These are phyloP conservation scores for Sclerotinia nivalis DNA, from an alignment of 2,329 filamentous ascomycete genomes.

Conservation along the genomic window DNA sequence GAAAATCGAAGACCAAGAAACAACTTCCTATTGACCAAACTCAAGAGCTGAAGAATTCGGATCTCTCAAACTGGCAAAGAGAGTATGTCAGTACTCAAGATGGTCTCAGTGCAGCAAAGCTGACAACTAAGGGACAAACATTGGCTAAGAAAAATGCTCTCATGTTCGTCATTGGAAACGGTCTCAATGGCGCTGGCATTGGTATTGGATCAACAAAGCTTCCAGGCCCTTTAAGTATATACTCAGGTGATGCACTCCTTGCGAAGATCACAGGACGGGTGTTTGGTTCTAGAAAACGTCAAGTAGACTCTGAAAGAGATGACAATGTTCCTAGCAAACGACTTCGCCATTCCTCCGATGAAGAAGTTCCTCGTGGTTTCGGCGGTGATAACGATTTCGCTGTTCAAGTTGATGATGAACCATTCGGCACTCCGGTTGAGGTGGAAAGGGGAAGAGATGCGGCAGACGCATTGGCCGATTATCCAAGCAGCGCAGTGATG, in stretches of 20 bases:
- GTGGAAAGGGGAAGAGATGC: slow-evolving; percentile 72
- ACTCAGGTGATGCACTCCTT: slow-evolving; percentile 57
- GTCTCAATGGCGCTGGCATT: slow-evolving; percentile 55
- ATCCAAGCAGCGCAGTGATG: slow-evolving; percentile 60
- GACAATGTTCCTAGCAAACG: not conserved
- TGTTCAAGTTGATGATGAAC: slow-evolving; percentile 45
- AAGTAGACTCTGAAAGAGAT: not conserved
- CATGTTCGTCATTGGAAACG: slow-evolving; percentile 59
- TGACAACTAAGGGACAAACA: slow-evolving; percentile 44
- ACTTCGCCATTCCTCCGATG: slow-evolving; percentile 27
- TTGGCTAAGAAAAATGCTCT: slow-evolving; percentile 64
- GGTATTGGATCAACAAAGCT: slow-evolving; percentile 45
- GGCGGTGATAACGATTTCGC: slow-evolving; percentile 41
- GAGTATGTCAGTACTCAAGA: slow-evolving; percentile 64
- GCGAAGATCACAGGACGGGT: slow-evolving; percentile 31
- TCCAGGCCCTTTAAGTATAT: slow-evolving; percentile 55
- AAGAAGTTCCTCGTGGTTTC: slow-evolving; percentile 35
- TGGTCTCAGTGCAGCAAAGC: slow-evolving; percentile 47
- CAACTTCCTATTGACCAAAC: slow-evolving; percentile 49
- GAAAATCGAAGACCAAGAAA: slow-evolving; percentile 42
- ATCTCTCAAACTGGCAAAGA: slow-evolving; percentile 57
- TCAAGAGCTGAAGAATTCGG: slow-evolving; percentile 56
- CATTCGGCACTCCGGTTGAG: slow-evolving; percentile 42
- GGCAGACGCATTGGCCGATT: slow-evolving; percentile 65
- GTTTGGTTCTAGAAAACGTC: not conserved